A percentile compares a stretch with the other conserved stretches of the same genome.
phyloP scores from a whole-genome alignment of 352 stramenopile genomes.

The Phytophthora capsici region DNA sequence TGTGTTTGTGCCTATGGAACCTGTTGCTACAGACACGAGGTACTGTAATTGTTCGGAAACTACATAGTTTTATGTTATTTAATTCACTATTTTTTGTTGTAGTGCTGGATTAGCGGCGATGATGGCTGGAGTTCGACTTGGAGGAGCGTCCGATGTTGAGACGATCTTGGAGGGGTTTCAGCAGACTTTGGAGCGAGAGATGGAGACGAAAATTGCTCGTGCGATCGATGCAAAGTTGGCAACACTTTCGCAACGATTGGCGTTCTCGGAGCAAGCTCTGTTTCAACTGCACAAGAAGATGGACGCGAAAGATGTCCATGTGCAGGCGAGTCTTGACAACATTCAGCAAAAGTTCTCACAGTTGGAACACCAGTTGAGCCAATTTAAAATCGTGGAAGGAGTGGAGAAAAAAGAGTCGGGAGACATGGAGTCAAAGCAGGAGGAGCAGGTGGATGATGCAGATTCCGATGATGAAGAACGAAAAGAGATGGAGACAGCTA shows the following conservation, averaged over 20 bases:
- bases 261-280: slow-evolving; percentile 70
- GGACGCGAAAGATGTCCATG: slow-evolving; percentile 39
- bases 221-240: slow-evolving; percentile 69
- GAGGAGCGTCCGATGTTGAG: slow-evolving; percentile 31
- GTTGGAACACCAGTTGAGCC: slow-evolving; percentile 45
- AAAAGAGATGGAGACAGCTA: background rate
- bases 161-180: slow-evolving; percentile 59
- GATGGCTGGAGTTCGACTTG: slow-evolving; percentile 24
- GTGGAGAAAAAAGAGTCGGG: slow-evolving; percentile 2
- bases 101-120: slow-evolving; percentile 15
- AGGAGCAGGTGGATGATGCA: slow-evolving; percentile 7
- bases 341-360: slow-evolving; percentile 56
- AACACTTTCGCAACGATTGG: slow-evolving; percentile 57
- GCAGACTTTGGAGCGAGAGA: slow-evolving; percentile 65
- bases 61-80: background rate
- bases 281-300: slow-evolving; percentile 69
- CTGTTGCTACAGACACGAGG: slow-evolving; percentile 20
- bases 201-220: slow-evolving; percentile 70
- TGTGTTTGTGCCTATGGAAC: slow-evolving; percentile 41
- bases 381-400: slow-evolving; percentile 24
- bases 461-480: background rate
- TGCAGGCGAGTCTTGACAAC: slow-evolving; percentile 44
- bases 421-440: background rate
- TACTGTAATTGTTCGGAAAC: slow-evolving; percentile 1
- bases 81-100: slow-evolving; percentile 4